Evolutionary conservation across 2,329 filamentous ascomycete genomes (phyloP).

Genomic region (Trichoderma sp.): DNA sequence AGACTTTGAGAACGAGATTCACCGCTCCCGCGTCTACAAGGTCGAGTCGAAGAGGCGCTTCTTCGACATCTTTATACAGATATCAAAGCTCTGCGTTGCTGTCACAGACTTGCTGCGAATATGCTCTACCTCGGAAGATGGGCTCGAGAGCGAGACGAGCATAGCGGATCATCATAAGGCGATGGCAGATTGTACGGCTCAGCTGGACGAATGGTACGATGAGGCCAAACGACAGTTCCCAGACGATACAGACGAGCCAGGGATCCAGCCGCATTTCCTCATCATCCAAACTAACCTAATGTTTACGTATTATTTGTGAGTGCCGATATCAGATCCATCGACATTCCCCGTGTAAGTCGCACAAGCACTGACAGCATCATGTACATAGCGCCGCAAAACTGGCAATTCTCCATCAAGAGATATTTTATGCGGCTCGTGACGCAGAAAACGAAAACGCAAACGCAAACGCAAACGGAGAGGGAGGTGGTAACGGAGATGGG

Average conservation of each 20-base stretch:
- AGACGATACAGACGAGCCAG: background rate
- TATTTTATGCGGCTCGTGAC: conserved; percentile 8
- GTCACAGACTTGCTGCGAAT: background rate
- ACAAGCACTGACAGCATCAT: background rate
- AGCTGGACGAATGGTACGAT: conserved; percentile 8
- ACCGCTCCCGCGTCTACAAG: conserved; percentile 16
- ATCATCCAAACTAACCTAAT: conserved; percentile 17
- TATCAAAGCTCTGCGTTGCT: conserved; percentile 7
- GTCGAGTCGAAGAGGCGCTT: conserved; percentile 2
- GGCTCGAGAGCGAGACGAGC: background rate
- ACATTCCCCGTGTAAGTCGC: background rate
- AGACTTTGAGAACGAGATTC: conserved; percentile 38
- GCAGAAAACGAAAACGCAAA: background rate
- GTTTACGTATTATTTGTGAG: conserved; percentile 19
- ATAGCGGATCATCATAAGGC: background rate
- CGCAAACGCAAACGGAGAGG: background rate
- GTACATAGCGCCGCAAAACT: background rate
- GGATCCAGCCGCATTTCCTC: conserved; percentile 5
- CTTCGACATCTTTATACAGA: conserved; percentile 8
- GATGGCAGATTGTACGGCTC: background rate
- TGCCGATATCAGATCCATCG: background rate
- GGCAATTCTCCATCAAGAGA: conserved; percentile 8
- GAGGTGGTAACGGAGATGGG: background rate
- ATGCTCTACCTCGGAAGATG: conserved; percentile 6
- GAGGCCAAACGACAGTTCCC: conserved; percentile 2